Evolutionary conservation across 2,329 filamentous ascomycete species (phyloP).

Genomic region (Diatrype stigma): DNA sequence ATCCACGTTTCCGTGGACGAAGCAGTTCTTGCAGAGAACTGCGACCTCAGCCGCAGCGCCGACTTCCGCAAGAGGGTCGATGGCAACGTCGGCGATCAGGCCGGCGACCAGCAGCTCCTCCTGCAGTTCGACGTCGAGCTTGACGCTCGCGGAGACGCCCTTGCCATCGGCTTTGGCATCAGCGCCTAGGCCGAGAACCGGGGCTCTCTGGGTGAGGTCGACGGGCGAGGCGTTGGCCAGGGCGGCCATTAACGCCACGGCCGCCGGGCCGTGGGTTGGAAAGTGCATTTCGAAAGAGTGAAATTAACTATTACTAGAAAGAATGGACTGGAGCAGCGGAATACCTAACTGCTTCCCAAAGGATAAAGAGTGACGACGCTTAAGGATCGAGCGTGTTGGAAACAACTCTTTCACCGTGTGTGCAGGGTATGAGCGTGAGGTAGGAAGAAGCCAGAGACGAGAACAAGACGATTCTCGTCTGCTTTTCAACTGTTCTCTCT

Average conservation of each 20-base stretch:
- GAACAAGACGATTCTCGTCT: not conserved
- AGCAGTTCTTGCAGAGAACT: constrained; percentile 44
- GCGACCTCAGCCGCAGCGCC: constrained; percentile 23
- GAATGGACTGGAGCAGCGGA: constrained; percentile 28
- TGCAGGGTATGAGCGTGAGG: constrained; percentile 17
- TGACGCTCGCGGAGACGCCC: constrained; percentile 18
- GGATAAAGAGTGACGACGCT: constrained; percentile 20
- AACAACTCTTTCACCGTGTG: constrained; percentile 21
- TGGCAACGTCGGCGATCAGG: constrained; percentile 21
- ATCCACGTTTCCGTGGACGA: constrained; percentile 44
- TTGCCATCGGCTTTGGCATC: constrained; percentile 13
- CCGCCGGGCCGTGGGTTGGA: constrained; percentile 25
- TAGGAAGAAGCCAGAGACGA: not conserved
- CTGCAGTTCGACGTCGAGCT: constrained; percentile 22
- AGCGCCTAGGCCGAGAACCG: constrained; percentile 10
- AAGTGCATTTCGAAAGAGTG: constrained; percentile 24
- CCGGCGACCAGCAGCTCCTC: constrained; percentile 21
- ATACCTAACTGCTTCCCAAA: constrained; percentile 15
- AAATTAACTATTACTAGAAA: constrained; percentile 18
- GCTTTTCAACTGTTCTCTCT: not conserved
- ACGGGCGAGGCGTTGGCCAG: constrained; percentile 21
- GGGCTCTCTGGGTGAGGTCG: constrained; percentile 8
- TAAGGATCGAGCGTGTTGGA: constrained; percentile 20
- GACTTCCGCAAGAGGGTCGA: constrained; percentile 36
- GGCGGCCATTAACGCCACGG: constrained; percentile 26